Conservation (phyloP, 176 grass and related monocot genomes). For the Cocos nucifera region DNA sequence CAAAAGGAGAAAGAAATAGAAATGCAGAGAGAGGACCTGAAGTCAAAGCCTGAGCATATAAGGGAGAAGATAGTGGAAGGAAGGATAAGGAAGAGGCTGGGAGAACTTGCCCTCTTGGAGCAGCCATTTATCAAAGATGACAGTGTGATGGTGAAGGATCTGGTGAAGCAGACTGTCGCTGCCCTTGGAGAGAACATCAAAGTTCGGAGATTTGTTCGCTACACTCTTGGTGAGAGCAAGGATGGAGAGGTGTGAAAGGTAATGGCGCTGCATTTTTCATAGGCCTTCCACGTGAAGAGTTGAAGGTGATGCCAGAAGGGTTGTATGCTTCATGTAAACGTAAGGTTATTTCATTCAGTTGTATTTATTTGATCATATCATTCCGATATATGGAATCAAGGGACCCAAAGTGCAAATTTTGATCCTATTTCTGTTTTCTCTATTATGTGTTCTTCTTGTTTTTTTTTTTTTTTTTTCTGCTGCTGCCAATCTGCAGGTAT, state of each 20-base stretch:
- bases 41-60: conserved; percentile 85
- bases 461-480: too few relatives aligned
- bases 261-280: too few relatives aligned
- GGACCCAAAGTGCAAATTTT: too few relatives aligned
- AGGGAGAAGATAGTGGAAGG: conserved; percentile 88
- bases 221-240: conserved; percentile 71
- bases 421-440: too few relatives aligned
- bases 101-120: conserved; percentile 83
- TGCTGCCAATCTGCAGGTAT: too few relatives aligned
- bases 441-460: too few relatives aligned
- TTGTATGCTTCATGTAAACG: too few relatives aligned
- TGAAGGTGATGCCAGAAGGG: too few relatives aligned
- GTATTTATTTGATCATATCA: too few relatives aligned
- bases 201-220: conserved; percentile 77
- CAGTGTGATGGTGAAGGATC: conserved; percentile 74
- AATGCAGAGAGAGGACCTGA: conserved; percentile 89
- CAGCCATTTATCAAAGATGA: conserved; percentile 96
- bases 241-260: conserved; percentile 11
- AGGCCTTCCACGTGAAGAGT: too few relatives aligned
- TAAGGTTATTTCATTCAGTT: too few relatives aligned
- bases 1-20: conserved; percentile 81
- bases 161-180: conserved; percentile 74
- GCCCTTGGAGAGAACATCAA: conserved; percentile 93
- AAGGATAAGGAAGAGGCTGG: conserved; percentile 81
- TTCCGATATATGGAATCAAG: too few relatives aligned